phyloP scores from a whole-genome alignment of 768 basidiomycete genomes.

The Panaeolus cyanescens region DNA sequence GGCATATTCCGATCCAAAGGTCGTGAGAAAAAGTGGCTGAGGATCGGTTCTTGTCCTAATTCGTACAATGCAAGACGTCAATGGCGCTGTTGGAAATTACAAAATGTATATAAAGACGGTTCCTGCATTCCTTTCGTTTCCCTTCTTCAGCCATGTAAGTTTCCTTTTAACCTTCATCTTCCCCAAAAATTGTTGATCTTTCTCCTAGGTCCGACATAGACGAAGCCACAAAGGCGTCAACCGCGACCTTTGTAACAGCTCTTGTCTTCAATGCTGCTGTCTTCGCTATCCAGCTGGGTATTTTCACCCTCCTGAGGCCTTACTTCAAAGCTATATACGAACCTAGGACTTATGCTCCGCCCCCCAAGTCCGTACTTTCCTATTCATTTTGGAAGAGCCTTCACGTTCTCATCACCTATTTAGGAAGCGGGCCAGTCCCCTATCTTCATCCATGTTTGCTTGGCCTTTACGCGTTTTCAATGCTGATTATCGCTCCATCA shows the following conservation, averaged over 20 bases:
- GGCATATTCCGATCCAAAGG: not conserved
- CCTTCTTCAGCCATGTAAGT: not conserved
- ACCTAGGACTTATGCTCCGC: conserved; percentile 72
- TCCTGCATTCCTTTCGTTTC: not conserved
- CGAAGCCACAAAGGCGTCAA: conserved; percentile 62
- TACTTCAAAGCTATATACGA: conserved; percentile 90
- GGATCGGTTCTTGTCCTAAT: not conserved
- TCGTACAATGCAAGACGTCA: not conserved
- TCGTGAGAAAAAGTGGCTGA: not conserved
- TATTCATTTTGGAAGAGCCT: not conserved
- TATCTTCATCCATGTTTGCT: conserved; percentile 49
- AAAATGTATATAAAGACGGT: not conserved
- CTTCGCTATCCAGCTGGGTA: conserved; percentile 67
- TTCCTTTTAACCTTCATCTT: no score
- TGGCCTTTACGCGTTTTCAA: conserved; percentile 72
- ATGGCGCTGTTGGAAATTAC: not conserved
- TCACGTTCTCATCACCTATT: not conserved
- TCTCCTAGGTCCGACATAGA: conserved; percentile 38
- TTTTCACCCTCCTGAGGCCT: conserved; percentile 82
- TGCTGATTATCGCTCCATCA: conserved; percentile 63
- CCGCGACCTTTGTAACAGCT: conserved; percentile 79
- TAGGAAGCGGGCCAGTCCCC: conserved; percentile 60
- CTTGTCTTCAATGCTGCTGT: conserved; percentile 80
- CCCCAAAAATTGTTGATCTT: not conserved
- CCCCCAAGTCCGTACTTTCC: conserved; percentile 37